These are phyloP conservation scores for Solanum gracilifrons DNA, from an alignment of 257 asterid species.

Conservation along the genomic window DNA sequence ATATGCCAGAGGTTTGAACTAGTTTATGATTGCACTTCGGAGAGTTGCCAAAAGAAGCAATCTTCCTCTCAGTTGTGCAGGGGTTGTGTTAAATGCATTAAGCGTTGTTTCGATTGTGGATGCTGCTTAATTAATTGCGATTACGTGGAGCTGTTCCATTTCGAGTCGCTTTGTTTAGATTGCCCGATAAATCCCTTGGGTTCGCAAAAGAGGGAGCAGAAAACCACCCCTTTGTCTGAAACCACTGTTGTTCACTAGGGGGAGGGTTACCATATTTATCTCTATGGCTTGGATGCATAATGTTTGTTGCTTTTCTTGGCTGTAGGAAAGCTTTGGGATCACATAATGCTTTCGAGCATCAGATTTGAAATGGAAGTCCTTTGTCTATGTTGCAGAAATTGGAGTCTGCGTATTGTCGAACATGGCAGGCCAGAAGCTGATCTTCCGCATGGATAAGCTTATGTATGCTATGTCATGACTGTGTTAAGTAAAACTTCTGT, in stretches of 20 bases:
- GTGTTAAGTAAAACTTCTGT: neutral
- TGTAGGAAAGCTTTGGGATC: neutral
- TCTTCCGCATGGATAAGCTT: neutral
- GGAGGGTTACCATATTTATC: slow-evolving; percentile 13
- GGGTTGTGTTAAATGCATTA: slow-evolving; percentile 54
- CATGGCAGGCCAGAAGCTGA: neutral
- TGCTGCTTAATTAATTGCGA: slow-evolving; percentile 44
- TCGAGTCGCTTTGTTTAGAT: slow-evolving; percentile 40
- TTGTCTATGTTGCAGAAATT: neutral
- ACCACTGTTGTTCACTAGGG: neutral
- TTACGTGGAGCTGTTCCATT: slow-evolving; percentile 44
- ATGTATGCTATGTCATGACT: neutral
- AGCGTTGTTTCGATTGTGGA: slow-evolving; percentile 65
- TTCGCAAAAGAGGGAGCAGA: slow-evolving; percentile 12
- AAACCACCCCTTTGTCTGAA: neutral
- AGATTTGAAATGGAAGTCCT: neutral
- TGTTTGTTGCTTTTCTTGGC: neutral
- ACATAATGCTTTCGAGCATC: neutral
- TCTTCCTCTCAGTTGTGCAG: slow-evolving; percentile 34
- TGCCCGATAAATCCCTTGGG: slow-evolving; percentile 19
- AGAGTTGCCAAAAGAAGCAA: slow-evolving; percentile 33
- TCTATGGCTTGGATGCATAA: slow-evolving; percentile 19
- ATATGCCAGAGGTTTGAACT: slow-evolving; percentile 40
- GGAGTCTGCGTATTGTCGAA: neutral
- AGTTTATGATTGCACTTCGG: slow-evolving; percentile 70